Conservation (phyloP, 805 yeast species). For the Myxozyma sirexii region DNA sequence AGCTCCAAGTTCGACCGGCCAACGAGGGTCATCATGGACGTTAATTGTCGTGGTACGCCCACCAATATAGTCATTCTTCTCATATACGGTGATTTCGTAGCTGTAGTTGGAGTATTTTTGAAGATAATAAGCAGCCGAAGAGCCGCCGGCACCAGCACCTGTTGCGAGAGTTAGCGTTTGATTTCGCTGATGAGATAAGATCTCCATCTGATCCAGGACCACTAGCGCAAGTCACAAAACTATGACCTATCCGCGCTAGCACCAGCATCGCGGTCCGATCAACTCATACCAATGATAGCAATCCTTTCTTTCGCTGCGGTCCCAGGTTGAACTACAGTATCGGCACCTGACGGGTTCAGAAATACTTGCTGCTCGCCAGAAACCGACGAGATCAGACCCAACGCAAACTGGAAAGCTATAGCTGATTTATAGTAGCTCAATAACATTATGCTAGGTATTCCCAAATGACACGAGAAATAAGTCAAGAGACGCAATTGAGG, state of each 20-base stretch:
- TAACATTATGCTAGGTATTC: neutral
- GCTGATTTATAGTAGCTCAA: neutral
- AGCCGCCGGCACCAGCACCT: constrained; percentile 59
- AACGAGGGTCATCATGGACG: constrained; percentile 37
- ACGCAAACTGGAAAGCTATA: neutral
- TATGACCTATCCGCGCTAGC: too few species aligned
- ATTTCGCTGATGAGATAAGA: neutral
- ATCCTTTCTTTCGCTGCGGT: constrained; percentile 2
- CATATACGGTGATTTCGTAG: constrained; percentile 50
- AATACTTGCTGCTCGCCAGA: constrained; percentile 13
- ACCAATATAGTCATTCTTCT: constrained; percentile 47
- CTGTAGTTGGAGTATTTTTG: constrained; percentile 44
- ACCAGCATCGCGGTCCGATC: too few species aligned
- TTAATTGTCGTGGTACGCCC: constrained; percentile 50
- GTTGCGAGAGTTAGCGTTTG: constrained; percentile 44
- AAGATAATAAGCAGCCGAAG: constrained; percentile 52
- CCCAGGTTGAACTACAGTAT: neutral
- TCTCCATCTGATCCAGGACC: neutral
- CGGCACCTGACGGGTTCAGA: neutral
- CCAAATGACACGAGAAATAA: neutral
- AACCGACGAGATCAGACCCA: neutral
- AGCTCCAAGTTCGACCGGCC: constrained; percentile 51
- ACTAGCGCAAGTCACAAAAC: neutral
- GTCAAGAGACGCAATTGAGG: neutral
- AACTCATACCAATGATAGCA: constrained; percentile 20